These are phyloP conservation scores for Yamadazyma takamatsuzukensis DNA, from an alignment of 805 yeast genomes.

Conservation along the genomic window DNA sequence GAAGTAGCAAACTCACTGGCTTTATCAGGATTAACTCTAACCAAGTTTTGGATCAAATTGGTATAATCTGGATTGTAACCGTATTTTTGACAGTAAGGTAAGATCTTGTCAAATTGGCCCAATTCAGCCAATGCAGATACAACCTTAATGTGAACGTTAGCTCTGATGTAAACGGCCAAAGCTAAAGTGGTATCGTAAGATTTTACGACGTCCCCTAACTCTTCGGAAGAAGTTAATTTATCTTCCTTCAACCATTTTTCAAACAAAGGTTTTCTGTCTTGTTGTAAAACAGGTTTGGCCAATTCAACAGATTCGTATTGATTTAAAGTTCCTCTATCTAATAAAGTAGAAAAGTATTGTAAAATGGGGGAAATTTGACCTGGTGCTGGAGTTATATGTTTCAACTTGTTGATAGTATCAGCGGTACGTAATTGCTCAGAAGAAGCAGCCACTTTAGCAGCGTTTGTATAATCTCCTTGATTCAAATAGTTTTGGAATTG, in stretches of 20 bases:
- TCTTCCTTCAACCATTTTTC: slow-evolving; percentile 97
- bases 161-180: slow-evolving; percentile 82
- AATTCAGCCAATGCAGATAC: slow-evolving; percentile 89
- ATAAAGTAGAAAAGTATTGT: slow-evolving; percentile 84
- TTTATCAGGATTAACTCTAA: slow-evolving; percentile 93
- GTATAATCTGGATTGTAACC: slow-evolving; percentile 87
- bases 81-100: slow-evolving; percentile 90
- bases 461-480: slow-evolving; percentile 83
- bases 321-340: slow-evolving; percentile 91
- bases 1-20: slow-evolving; percentile 96
- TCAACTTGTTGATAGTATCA: slow-evolving; percentile 89
- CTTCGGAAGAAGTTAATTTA: slow-evolving; percentile 92
- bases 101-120: slow-evolving; percentile 93
- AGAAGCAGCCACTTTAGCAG: slow-evolving; percentile 96
- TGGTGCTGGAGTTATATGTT: slow-evolving; percentile 84
- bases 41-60: slow-evolving; percentile 82
- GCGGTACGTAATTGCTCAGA: slow-evolving; percentile 91
- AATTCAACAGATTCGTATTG: slow-evolving; percentile 91
- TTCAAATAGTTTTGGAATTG: slow-evolving; percentile 84
- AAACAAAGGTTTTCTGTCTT: slow-evolving; percentile 86
- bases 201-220: slow-evolving; percentile 92
- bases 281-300: slow-evolving; percentile 93
- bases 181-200: slow-evolving; percentile 84
- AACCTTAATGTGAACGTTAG: slow-evolving; percentile 82
- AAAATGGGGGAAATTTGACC: slow-evolving; percentile 93